Evolutionary conservation across 2,329 filamentous ascomycete species (phyloP).

Genomic region (Fusarium musae): DNA sequence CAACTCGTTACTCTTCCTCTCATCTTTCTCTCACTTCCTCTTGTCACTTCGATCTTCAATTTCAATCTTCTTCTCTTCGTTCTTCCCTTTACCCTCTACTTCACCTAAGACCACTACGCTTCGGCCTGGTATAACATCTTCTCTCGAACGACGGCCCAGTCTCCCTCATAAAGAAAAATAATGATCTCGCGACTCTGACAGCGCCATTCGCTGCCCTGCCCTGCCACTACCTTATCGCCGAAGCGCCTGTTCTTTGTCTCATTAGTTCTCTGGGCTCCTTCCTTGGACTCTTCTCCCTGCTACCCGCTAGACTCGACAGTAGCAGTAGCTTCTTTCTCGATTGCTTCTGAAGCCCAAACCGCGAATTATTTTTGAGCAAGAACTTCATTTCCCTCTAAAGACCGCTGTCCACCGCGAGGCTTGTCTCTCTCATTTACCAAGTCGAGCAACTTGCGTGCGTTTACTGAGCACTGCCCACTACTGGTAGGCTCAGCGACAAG

Average conservation of each 20-base stretch:
- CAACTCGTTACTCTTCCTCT: slow-evolving; percentile 35
- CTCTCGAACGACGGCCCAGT: slow-evolving; percentile 36
- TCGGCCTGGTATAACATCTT: slow-evolving; percentile 34
- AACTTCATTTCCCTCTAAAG: neutral
- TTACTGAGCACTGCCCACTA: slow-evolving; percentile 28
- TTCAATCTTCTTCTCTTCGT: slow-evolving; percentile 27
- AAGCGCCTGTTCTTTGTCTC: slow-evolving; percentile 49
- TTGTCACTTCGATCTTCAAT: slow-evolving; percentile 42
- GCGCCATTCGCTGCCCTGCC: slow-evolving; percentile 40
- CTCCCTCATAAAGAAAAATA: slow-evolving; percentile 39
- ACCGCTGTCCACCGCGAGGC: slow-evolving; percentile 8
- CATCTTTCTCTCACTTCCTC: slow-evolving; percentile 35
- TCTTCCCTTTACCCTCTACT: slow-evolving; percentile 20
- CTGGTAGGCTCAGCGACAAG: slow-evolving; percentile 37
- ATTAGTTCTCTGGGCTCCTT: slow-evolving; percentile 42
- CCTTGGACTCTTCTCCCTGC: slow-evolving; percentile 42
- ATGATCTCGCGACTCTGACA: slow-evolving; percentile 46
- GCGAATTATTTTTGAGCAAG: slow-evolving; percentile 14
- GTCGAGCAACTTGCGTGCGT: slow-evolving; percentile 19
- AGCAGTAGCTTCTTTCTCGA: slow-evolving; percentile 31
- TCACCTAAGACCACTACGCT: slow-evolving; percentile 13
- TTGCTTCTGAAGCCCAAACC: slow-evolving; percentile 28
- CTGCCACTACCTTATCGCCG: slow-evolving; percentile 43
- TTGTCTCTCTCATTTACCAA: slow-evolving; percentile 25
- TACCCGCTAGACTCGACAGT: slow-evolving; percentile 42